These are phyloP conservation scores for Spathaspora arborariae DNA, from an alignment of 805 yeast genomes.

Conservation along the genomic window DNA sequence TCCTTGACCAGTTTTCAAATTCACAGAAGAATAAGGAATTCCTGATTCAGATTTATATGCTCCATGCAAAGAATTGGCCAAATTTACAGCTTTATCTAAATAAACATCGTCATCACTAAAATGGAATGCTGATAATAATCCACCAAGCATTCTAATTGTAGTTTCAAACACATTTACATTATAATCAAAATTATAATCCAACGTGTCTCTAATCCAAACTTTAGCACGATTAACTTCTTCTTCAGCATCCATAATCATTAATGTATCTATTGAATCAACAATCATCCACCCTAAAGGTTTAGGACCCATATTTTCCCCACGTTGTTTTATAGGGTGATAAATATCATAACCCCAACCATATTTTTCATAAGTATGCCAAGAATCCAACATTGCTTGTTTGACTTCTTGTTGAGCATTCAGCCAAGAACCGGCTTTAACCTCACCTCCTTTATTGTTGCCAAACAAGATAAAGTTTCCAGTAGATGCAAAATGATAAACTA, in stretches of 20 bases:
- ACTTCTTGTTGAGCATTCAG: slow-evolving; percentile 51
- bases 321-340: slow-evolving; percentile 62
- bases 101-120: slow-evolving; percentile 66
- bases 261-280: slow-evolving; percentile 81
- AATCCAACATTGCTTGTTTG: slow-evolving; percentile 60
- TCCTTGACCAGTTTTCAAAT: slow-evolving; percentile 62
- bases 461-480: not conserved
- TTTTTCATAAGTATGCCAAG: slow-evolving; percentile 73
- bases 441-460: too few species aligned
- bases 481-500: slow-evolving; percentile 24
- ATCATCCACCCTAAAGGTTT: slow-evolving; percentile 90
- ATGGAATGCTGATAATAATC: slow-evolving; percentile 79
- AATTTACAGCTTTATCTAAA: slow-evolving; percentile 71
- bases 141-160: slow-evolving; percentile 93
- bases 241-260: slow-evolving; percentile 68
- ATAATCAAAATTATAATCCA: slow-evolving; percentile 68
- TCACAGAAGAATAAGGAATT: slow-evolving; percentile 75
- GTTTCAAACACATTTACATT: slow-evolving; percentile 86
- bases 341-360: slow-evolving; percentile 86
- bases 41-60: slow-evolving; percentile 68
- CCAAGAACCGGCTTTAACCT: slow-evolving; percentile 40
- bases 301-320: slow-evolving; percentile 72
- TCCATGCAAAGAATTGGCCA: slow-evolving; percentile 69
- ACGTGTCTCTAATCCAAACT: slow-evolving; percentile 68
- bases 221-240: slow-evolving; percentile 63